Evolutionary conservation across 768 basidiomycete species (phyloP).

Genomic region (Termitomyces sp.): DNA sequence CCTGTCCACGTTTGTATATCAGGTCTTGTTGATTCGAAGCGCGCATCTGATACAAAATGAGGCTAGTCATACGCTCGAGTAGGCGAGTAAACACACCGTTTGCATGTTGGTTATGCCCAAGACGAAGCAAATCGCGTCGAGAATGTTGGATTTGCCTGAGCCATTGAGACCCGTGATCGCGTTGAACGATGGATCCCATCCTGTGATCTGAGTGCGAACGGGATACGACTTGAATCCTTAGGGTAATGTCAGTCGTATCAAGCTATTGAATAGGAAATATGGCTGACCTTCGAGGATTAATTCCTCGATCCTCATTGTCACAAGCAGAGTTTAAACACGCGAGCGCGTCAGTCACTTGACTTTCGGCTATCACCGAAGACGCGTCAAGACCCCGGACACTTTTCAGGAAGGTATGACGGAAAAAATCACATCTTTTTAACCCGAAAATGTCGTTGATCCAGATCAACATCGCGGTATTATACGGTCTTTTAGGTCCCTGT

Average conservation of each 20-base stretch:
- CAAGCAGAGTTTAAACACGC: not conserved
- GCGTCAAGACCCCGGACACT: not conserved
- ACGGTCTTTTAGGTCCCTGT: not conserved
- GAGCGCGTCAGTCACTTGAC: conserved; percentile 14
- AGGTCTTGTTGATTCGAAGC: conserved; percentile 95
- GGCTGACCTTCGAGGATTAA: conserved; percentile 81
- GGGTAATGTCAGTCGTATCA: not conserved
- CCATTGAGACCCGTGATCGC: conserved; percentile 96
- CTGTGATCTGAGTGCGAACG: conserved; percentile 89
- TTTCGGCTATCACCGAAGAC: conserved; percentile 11
- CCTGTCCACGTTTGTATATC: conserved; percentile 98
- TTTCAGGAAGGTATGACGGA: not conserved
- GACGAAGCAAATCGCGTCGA: conserved; percentile 99
- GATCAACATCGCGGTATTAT: not conserved
- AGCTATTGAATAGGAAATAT: not conserved
- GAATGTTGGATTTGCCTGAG: conserved; percentile 97
- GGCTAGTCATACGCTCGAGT: not conserved
- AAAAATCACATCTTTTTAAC: not conserved
- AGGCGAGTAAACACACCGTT: conserved; percentile 43
- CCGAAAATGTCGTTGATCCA: not conserved
- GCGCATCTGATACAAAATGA: conserved; percentile 59
- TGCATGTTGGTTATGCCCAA: conserved; percentile 96
- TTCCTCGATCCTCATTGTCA: conserved; percentile 86
- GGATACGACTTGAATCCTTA: conserved; percentile 97
- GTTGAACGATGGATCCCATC: conserved; percentile 98